phyloP scores from a whole-genome alignment of 257 asterid species.

The Petrea volubilis region DNA sequence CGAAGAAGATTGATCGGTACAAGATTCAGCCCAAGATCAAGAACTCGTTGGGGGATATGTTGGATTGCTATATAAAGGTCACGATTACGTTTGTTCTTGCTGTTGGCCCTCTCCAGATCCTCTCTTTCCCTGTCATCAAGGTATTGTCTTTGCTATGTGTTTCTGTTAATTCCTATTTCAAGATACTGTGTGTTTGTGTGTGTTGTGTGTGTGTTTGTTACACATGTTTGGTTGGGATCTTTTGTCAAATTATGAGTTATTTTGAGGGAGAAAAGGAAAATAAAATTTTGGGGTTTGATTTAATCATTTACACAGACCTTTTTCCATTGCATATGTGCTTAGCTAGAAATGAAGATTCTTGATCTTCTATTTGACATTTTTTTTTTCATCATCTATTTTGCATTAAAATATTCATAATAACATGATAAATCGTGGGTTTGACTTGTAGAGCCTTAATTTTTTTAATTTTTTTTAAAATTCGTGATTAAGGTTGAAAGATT shows the following conservation, averaged over 20 bases:
- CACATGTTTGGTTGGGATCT: background rate
- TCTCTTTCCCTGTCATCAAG: constrained; percentile 63
- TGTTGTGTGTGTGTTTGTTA: too few species aligned
- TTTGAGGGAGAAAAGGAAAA: background rate
- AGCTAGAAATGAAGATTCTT: background rate
- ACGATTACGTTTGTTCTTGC: constrained; percentile 44
- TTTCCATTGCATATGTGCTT: too few species aligned
- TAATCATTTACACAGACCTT: background rate
- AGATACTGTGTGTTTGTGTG: background rate
- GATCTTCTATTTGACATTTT: background rate
- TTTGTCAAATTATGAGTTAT: background rate
- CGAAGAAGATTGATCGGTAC: constrained; percentile 41
- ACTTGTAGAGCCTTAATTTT: background rate
- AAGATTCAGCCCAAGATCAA: constrained; percentile 66
- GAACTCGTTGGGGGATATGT: constrained; percentile 51
- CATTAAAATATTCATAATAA: too few species aligned
- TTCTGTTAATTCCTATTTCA: background rate
- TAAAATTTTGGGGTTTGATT: background rate
- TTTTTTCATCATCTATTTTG: too few species aligned
- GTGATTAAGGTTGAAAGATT: too few species aligned
- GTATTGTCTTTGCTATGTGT: constrained; percentile 14
- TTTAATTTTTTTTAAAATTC: too few species aligned
- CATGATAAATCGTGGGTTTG: background rate
- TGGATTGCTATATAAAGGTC: constrained; percentile 55
- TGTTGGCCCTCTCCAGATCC: constrained; percentile 64